Evolutionary conservation across 768 basidiomycete genomes (phyloP), one percentile per base, ranked within the genome.

Genomic region (Amanita fuliginea): DNA sequence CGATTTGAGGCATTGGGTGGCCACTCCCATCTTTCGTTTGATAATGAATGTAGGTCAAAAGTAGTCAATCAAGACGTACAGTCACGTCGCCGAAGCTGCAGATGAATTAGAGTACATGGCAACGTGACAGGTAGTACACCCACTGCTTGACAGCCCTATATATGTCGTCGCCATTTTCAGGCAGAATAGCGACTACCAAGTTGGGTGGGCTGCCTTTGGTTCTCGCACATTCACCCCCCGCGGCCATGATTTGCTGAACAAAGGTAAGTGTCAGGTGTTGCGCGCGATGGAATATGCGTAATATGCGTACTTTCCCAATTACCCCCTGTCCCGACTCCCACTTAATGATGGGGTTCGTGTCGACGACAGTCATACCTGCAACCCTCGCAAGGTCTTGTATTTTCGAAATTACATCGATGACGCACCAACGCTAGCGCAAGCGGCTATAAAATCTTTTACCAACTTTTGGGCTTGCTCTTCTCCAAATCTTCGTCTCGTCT

Each of bases 81-180:
- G 44, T 56, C 3, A 65, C 52, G 54, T 87, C 86, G 3, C 86
- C 86, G 40, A 85, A 86, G 57, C 83, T 87, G 46, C 9, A 2
- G 26, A 34, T 8, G 1, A 9, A 28, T 33, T 41, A 10, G 24
- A 22, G n/a, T 36, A 9, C 19, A 14, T 14, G 3, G 33, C 14
- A 14, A 36, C 9, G 24, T 3, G 13, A 18, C 36, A 33, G n/a
- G 26, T 35, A 14, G 39, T 39, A 16, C 16, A 75, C 81, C 54
- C 60, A 91, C 87, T 89, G 78, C 61, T 91, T 92, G 9, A 89
- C 76, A 3, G 77, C 77, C 7, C 73, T 79, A 55, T 91, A 91
- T 1, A 89, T 76, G 35, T 89, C 83, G 22, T 83, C 78, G 0
- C 78, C 79, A 0, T 72, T 75, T 40, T 88, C 83, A 0, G 87